Base-by-base conservation (phyloP, 2,329 filamentous ascomycete species). In the Parafenestella ontariensis region DNA sequence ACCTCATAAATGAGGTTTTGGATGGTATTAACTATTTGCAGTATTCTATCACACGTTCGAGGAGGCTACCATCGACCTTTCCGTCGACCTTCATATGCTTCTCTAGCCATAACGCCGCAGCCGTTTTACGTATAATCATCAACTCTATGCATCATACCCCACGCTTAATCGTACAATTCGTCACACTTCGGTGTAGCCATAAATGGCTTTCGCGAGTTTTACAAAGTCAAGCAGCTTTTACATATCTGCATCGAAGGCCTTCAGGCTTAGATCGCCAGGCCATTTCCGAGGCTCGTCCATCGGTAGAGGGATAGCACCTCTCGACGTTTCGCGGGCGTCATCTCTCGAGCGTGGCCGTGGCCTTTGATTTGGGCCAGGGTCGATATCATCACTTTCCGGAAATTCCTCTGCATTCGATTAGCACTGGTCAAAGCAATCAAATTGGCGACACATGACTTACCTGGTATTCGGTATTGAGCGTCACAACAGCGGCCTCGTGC, bases 381-480 rank as follows among this genome's bases (percentile, higher is more conserved):
- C 76, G 75, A 53, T 74, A 81, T 71, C 56, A 85, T 76, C 0
- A 85, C 82, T 59, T 82, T 83, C 26, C 82, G 77, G 62, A 85
- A 85, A 58, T 84, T 83, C 70, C 81, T 79, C 80, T 83, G 51
- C 15, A 10, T 15, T 9, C 8, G 18, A 45, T 65, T 18, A 61
- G 53, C 29, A 15, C 10, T 39, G 21, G n/a, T 21, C 17, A 34
- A 28, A 28, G 7, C 17, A 18, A 17, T 3, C 6, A 20, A 6
- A 26, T 8, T 11, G 39, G 31, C 5, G 7, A 33, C n/a, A n/a
- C n/a, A n/a, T n/a, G n/a, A 37, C 62, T 20, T 61, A 92, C 91
- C 85, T 96, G 92, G 76, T 96, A 97, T 77, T 96, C 92, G 2
- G 92, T 96, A 73, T 92, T 95, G 53, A 97, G 81, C n/a, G 92